Percentiles rank a stretch among this genome's conserved stretches.
phyloP scores from a whole-genome alignment of 1,139 yeast genomes.

The Lodderomyces margitis region DNA sequence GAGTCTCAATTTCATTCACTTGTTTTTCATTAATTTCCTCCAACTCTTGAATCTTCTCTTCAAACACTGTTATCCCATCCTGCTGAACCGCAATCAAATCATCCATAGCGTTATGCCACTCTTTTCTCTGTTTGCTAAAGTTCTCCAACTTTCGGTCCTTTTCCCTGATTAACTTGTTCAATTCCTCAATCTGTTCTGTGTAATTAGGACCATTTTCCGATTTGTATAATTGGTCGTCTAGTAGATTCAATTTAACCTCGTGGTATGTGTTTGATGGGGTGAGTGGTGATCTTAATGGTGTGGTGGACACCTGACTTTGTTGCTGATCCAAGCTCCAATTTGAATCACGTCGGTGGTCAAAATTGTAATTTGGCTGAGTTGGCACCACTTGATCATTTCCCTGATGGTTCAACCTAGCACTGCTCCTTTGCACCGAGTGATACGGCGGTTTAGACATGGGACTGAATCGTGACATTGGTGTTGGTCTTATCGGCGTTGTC shows the following conservation, averaged over 20 bases:
- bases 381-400: background rate
- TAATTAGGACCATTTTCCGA: constrained; percentile 30
- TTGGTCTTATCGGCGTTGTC: background rate
- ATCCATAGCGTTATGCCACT: constrained; percentile 57
- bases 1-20: constrained; percentile 13
- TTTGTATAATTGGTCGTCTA: constrained; percentile 9
- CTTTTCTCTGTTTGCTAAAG: constrained; percentile 54
- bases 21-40: constrained; percentile 12
- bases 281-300: constrained; percentile 6
- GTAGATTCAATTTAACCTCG: constrained; percentile 9
- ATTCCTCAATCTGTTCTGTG: constrained; percentile 35
- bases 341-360: background rate
- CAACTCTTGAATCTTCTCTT: constrained; percentile 15
- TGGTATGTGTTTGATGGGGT: constrained; percentile 9
- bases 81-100: constrained; percentile 47
- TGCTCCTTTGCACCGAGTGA: background rate
- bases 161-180: constrained; percentile 20
- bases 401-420: background rate
- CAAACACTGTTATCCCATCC: constrained; percentile 28
- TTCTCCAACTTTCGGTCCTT: constrained; percentile 47
- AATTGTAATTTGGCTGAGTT: background rate
- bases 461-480: background rate
- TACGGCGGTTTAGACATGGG: constrained; percentile 1
- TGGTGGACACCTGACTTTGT: background rate
- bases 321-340: constrained; percentile 1